phyloP scores from a whole-genome alignment of 768 basidiomycete genomes.

The Kwoniella dejecticola region DNA sequence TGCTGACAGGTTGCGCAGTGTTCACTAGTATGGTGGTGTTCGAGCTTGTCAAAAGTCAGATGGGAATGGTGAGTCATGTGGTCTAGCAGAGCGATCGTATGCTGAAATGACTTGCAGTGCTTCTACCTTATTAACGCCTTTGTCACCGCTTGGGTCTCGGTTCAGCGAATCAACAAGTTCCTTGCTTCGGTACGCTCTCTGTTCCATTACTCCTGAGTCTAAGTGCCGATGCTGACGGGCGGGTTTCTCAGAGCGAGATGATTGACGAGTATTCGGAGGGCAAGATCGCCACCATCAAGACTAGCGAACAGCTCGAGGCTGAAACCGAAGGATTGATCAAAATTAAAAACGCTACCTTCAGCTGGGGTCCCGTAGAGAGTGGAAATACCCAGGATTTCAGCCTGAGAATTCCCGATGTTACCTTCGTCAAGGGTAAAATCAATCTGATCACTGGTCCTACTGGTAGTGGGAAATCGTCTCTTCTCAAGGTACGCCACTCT shows the following conservation, averaged over 20 bases:
- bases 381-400: conserved; percentile 58
- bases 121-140: conserved; percentile 42
- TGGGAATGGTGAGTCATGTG: conserved; percentile 37
- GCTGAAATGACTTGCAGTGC: conserved; percentile 21
- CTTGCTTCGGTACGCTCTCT: conserved; percentile 55
- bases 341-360: conserved; percentile 52
- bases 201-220: conserved; percentile 59
- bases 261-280: conserved; percentile 47
- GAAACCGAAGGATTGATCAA: conserved; percentile 46
- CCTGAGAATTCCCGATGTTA: conserved; percentile 52
- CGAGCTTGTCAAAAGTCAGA: conserved; percentile 63
- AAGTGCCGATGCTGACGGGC: conserved; percentile 23
- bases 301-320: conserved; percentile 38
- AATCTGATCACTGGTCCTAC: conserved; percentile 57
- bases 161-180: conserved; percentile 64
- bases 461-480: conserved; percentile 54
- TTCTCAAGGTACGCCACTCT: conserved; percentile 36
- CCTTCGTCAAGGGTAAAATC: conserved; percentile 55
- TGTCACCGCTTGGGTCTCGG: conserved; percentile 64
- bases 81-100: background rate
- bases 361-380: conserved; percentile 57
- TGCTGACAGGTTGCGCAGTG: conserved; percentile 45
- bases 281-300: conserved; percentile 21
- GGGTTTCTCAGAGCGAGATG: conserved; percentile 41
- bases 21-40: conserved; percentile 67